phyloP scores from a whole-genome alignment of 1,284 basidiomycete genomes.

The Pholiota adiposa region DNA sequence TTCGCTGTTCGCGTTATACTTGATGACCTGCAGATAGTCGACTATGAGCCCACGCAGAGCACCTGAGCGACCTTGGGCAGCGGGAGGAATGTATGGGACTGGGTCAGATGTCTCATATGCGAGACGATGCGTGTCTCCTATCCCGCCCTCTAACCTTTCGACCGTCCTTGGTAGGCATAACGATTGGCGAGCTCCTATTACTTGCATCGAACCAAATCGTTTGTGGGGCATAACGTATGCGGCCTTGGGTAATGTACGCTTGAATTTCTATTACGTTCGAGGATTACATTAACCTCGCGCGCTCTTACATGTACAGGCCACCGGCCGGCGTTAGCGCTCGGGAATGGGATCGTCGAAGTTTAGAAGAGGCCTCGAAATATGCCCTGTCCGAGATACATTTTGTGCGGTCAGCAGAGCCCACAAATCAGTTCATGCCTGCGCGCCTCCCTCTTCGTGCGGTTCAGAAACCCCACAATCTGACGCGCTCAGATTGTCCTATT shows the following conservation, averaged over 20 bases:
- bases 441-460: background rate
- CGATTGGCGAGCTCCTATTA: background rate
- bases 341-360: background rate
- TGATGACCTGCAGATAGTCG: background rate
- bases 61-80: background rate
- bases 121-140: background rate
- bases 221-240: background rate
- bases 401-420: background rate
- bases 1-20: background rate
- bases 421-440: constrained; percentile 2
- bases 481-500: constrained; percentile 5
- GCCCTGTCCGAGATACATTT: background rate
- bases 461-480: background rate
- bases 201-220: background rate
- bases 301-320: constrained; percentile 3
- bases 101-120: constrained; percentile 9
- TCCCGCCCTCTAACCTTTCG: background rate
- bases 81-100: background rate
- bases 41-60: background rate
- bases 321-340: background rate
- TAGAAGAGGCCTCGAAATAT: background rate
- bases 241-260: constrained; percentile 3
- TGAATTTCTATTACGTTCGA: constrained; percentile 5
- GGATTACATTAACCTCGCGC: constrained; percentile 4
- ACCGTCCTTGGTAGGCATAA: background rate